Conservation (phyloP, 345 rosid genomes). For the Hypericum androsaemum region DNA sequence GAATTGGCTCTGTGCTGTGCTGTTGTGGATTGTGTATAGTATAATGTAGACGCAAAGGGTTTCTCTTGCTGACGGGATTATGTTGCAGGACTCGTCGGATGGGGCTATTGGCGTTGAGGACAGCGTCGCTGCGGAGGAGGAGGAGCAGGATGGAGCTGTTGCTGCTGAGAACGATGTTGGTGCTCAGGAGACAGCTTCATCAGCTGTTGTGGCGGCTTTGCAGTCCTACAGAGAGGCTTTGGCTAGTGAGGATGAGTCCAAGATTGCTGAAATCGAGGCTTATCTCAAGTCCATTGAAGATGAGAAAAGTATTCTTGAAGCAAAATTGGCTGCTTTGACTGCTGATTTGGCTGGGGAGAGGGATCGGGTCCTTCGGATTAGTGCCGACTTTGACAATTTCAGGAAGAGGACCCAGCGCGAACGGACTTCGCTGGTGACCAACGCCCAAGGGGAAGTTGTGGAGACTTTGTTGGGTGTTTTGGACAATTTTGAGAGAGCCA, state of each 20-base stretch:
- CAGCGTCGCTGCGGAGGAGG: constrained; percentile 11
- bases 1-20: not conserved
- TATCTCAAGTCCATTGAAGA: constrained; percentile 59
- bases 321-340: constrained; percentile 44
- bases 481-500: constrained; percentile 97
- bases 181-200: constrained; percentile 41
- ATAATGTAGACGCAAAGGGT: not conserved
- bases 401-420: constrained; percentile 89
- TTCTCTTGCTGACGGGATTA: constrained; percentile 14
- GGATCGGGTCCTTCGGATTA: constrained; percentile 70
- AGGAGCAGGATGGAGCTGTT: constrained; percentile 1
- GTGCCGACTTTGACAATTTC: constrained; percentile 95
- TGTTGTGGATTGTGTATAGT: not conserved
- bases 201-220: constrained; percentile 36
- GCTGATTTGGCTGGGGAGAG: constrained; percentile 56
- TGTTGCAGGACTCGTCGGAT: constrained; percentile 54
- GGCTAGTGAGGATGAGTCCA: constrained; percentile 47
- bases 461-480: constrained; percentile 70
- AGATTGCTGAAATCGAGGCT: constrained; percentile 56
- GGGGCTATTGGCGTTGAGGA: constrained; percentile 37
- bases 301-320: constrained; percentile 45
- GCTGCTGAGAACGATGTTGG: constrained; percentile 23
- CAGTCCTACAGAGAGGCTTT: constrained; percentile 61
- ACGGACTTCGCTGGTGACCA: constrained; percentile 62
- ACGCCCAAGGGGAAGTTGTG: constrained; percentile 89